Percentiles rank a stretch among this genome's conserved stretches.
These are phyloP conservation scores for Aspergillus intermedius DNA, from an alignment of 2,329 filamentous ascomycete genomes.

Conservation along the genomic window DNA sequence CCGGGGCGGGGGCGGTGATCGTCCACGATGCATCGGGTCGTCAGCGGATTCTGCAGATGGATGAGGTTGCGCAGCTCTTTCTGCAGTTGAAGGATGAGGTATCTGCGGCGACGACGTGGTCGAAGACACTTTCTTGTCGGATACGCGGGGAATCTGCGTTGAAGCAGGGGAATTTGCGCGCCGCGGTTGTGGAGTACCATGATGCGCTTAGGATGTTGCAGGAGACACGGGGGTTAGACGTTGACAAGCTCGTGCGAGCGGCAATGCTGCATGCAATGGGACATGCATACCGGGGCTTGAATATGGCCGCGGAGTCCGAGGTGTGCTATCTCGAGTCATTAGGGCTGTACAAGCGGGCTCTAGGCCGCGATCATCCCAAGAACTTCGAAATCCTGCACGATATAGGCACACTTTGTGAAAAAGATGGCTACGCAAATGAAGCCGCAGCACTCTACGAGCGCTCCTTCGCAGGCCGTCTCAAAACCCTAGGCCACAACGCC, in stretches of 20 bases:
- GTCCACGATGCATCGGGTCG: slow-evolving; percentile 25
- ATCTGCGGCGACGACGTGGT: slow-evolving; percentile 14
- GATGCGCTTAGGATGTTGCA: slow-evolving; percentile 18
- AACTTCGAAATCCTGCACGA: slow-evolving; percentile 24
- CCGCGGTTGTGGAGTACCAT: slow-evolving; percentile 19
- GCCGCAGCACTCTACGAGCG: slow-evolving; percentile 25
- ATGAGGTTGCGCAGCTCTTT: slow-evolving; percentile 25
- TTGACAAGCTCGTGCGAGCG: slow-evolving; percentile 18
- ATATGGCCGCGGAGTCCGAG: slow-evolving; percentile 20
- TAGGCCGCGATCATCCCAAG: slow-evolving; percentile 22
- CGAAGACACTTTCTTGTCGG: slow-evolving; percentile 12
- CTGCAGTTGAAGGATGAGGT: slow-evolving; percentile 20
- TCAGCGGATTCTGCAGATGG: slow-evolving; percentile 24
- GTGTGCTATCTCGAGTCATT: slow-evolving; percentile 22
- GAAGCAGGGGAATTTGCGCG: slow-evolving; percentile 16
- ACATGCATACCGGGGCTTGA: slow-evolving; percentile 18
- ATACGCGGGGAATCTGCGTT: slow-evolving; percentile 17
- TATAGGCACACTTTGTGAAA: slow-evolving; percentile 21
- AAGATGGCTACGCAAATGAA: slow-evolving; percentile 25
- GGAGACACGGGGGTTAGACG: slow-evolving; percentile 17
- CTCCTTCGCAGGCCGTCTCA: slow-evolving; percentile 24
- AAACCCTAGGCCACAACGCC: slow-evolving; percentile 22
- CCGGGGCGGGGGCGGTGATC: slow-evolving; percentile 15
- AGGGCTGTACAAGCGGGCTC: slow-evolving; percentile 21
- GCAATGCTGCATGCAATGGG: slow-evolving; percentile 21